Base-by-base conservation (phyloP, 2,329 filamentous ascomycete species). In the Epichloe scottii region DNA sequence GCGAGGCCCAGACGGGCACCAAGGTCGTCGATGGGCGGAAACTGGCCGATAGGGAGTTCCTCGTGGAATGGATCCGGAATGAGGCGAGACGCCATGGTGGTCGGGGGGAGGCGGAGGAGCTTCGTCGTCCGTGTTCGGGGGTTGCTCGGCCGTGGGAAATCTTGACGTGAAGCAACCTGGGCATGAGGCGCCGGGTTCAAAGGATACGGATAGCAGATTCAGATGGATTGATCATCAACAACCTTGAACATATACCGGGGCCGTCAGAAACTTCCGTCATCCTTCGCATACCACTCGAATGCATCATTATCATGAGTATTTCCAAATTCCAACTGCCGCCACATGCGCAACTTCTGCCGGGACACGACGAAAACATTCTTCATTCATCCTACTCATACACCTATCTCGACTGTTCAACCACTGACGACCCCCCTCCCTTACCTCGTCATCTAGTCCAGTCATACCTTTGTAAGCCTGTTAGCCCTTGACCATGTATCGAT, bases 61-160 rank as follows among this genome's bases (percentile, higher is more conserved):
- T 81, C 42, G 69, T 70, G 54, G 71, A 76, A 48, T 81, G 77
- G 78, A 73, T 80, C 40, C 61, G 69, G 50, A 69, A 59, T 4
- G 76, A 78, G 65, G 76, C 75, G 1, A 61, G 65, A 54, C 67
- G 71, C n/a, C 65, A 69, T 34, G 73, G 73, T 7, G 66, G 66
- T 7, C 65, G 73, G 3, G 71, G 72, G 68, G 69, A 2, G 68
- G 68, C 0, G 64, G 68, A 6, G 63, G 55, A 10, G 30, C 57
- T 3, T 54, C 58, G 19, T 54, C 56, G 10, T 59, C 62, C 33
- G 59, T 59, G 4, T 68, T 71, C 55, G 67, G 68, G 3, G 70
- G 69, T 54, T 74, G 19, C 73, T 74, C 60, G 66, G 69, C 17
- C 66, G 65, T 19, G 65, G 53, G 50, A 48, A 51, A 30, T 34